Evolutionary conservation across 352 stramenopile genomes (phyloP).

Genomic region (Pythium phragmitis): DNA sequence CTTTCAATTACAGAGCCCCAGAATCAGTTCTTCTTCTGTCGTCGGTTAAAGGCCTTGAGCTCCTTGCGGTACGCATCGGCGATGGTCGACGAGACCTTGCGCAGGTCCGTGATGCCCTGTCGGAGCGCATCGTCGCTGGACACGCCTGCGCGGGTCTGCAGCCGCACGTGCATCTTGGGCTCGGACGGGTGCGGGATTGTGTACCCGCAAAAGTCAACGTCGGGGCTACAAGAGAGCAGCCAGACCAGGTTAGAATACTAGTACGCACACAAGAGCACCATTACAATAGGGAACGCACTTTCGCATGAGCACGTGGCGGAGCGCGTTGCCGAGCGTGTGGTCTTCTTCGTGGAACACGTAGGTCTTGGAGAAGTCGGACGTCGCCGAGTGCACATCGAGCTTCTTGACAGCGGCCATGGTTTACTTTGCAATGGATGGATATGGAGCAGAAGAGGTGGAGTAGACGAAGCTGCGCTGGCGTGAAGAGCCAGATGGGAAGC

Average conservation of each 20-base stretch:
- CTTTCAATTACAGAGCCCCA: background rate
- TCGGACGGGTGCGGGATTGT: conserved; percentile 95
- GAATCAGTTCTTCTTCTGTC: conserved; percentile 63
- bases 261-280: background rate
- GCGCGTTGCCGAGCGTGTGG: conserved; percentile 89
- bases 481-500: background rate
- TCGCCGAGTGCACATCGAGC: conserved; percentile 78
- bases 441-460: background rate
- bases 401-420: conserved; percentile 56
- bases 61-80: conserved; percentile 79
- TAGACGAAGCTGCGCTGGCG: background rate
- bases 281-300: conserved; percentile 50
- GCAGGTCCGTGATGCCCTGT: conserved; percentile 64
- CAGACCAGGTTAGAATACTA: conserved; percentile 4
- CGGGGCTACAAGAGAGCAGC: conserved; percentile 40
- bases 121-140: conserved; percentile 65
- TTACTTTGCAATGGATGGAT: conserved; percentile 4
- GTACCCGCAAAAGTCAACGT: conserved; percentile 94
- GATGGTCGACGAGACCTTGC: conserved; percentile 70
- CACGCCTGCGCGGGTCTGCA: conserved; percentile 86
- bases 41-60: conserved; percentile 82
- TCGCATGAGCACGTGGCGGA: conserved; percentile 92
- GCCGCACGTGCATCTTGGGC: conserved; percentile 92
- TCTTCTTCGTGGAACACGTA: conserved; percentile 89
- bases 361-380: conserved; percentile 82